phyloP scores from a whole-genome alignment of 805 yeast species.

The Kodamaea jinghongensis region DNA sequence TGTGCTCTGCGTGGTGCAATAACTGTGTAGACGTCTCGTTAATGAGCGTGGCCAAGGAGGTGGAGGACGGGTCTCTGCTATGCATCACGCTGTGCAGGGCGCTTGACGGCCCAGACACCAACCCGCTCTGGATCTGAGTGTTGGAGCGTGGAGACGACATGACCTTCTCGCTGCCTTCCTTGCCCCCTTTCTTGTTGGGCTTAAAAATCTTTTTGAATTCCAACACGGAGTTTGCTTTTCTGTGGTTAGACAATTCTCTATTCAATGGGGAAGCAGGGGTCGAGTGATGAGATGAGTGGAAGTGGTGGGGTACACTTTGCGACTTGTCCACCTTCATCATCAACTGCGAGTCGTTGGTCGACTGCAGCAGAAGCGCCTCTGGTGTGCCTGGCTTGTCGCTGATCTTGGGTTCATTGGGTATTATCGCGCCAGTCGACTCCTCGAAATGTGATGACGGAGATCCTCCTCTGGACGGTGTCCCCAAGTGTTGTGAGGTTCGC shows the following conservation, averaged over 20 bases:
- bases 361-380: slow-evolving; percentile 8
- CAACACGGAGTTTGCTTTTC: slow-evolving; percentile 54
- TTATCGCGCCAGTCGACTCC: slow-evolving; percentile 1
- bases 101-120: slow-evolving; percentile 2
- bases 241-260: slow-evolving; percentile 21
- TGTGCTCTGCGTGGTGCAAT: slow-evolving; percentile 33
- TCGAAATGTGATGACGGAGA: slow-evolving; percentile 4
- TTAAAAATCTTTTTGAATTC: slow-evolving; percentile 72
- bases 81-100: slow-evolving; percentile 13
- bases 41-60: slow-evolving; percentile 35
- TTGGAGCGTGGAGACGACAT: slow-evolving; percentile 1
- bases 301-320: neutral
- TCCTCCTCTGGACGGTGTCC: neutral
- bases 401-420: slow-evolving; percentile 4
- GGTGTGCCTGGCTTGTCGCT: slow-evolving; percentile 1
- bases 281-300: slow-evolving; percentile 1
- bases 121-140: slow-evolving; percentile 1
- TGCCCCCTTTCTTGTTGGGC: slow-evolving; percentile 40
- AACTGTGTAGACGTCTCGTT: slow-evolving; percentile 38
- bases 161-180: slow-evolving; percentile 1
- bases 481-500: neutral
- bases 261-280: slow-evolving; percentile 6
- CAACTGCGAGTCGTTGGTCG: neutral
- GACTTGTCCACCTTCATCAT: neutral
- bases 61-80: slow-evolving; percentile 33